Base-by-base conservation (phyloP, 2,329 filamentous ascomycete genomes). In the Hymenoscyphus fraxineus region DNA sequence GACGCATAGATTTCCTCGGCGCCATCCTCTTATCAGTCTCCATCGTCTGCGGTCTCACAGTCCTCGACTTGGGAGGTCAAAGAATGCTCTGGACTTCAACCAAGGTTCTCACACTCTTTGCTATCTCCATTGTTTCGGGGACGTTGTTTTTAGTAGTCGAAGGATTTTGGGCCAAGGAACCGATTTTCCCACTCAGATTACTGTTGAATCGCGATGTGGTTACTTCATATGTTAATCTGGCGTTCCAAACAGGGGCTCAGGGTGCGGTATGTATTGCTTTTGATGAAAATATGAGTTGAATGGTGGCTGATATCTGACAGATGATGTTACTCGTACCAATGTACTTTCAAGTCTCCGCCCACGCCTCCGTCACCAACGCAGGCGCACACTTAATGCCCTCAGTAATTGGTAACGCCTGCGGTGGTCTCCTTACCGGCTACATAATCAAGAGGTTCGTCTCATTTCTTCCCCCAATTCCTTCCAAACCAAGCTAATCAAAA, bases 301-400 rank as follows among this genome's bases (percentile, higher is more conserved):
- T 35, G 10, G 9, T 12, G n/a, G 19, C 59, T 61, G 41, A 56
- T 39, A 10, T n/a, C 6, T 22, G 22, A 6, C 39, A 81, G 76
- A 79, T 87, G 71, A 87, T 90, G 83, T 86, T 87, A 62, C 81
- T 83, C 0, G 82, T 91, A 0, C 88, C 88, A 0, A 74, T 91
- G 0, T 91, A 91, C 75, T 91, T 91, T 66, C 86, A 89, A 65
- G 82, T 89, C 1, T 88, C 87, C 0, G 77, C 82, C 2, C 77
- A 80, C 0, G 82, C 82, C 1, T 85, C 85, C 0, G 84, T 82
- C 51, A 85, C 87, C 0, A 77, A 79, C 1, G 86, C 88, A 0
- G 83, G 82, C 0, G 77, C 83, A 0, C 86, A 90, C 69, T 76
- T 92, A 0, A 80, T 91, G 47, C 88, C 88, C 0, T 86, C 88